These are phyloP conservation scores for Zymoseptoria crescenta DNA, from an alignment of 2,329 filamentous ascomycete genomes.

Conservation along the genomic window DNA sequence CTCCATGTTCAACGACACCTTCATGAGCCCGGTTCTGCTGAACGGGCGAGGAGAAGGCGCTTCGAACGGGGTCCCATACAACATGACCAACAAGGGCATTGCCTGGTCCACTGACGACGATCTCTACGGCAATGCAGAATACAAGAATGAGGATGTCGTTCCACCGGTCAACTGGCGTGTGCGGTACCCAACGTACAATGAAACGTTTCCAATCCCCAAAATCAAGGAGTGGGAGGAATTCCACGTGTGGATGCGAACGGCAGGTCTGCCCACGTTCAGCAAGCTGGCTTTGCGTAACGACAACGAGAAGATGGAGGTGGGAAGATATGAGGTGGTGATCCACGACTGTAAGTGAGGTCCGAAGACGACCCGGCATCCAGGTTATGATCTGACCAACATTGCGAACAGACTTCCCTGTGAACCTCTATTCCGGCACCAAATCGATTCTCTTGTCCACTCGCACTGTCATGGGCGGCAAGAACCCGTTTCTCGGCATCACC, in stretches of 20 bases:
- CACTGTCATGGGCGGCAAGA: slow-evolving; percentile 89
- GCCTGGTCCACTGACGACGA: slow-evolving; percentile 79
- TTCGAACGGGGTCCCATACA: slow-evolving; percentile 47
- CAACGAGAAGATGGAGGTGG: slow-evolving; percentile 54
- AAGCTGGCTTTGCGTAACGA: slow-evolving; percentile 87
- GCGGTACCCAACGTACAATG: slow-evolving; percentile 65
- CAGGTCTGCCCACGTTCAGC: slow-evolving; percentile 86
- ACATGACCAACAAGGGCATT: slow-evolving; percentile 70
- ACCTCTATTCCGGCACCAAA: slow-evolving; percentile 76
- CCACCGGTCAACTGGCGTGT: slow-evolving; percentile 81
- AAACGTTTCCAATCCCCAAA: slow-evolving; percentile 59
- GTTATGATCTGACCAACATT: slow-evolving; percentile 11
- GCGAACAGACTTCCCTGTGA: slow-evolving; percentile 67
- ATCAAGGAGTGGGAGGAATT: slow-evolving; percentile 73
- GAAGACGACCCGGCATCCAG: slow-evolving; percentile 2
- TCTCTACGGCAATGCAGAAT: slow-evolving; percentile 64
- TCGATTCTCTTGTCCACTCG: slow-evolving; percentile 81
- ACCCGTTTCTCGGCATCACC: slow-evolving; percentile 91
- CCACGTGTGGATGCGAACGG: slow-evolving; percentile 98
- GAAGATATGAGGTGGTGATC: slow-evolving; percentile 70
- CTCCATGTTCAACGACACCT: slow-evolving; percentile 93
- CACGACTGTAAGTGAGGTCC: slow-evolving; percentile 59
- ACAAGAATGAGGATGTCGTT: slow-evolving; percentile 57
- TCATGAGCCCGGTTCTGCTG: slow-evolving; percentile 56
- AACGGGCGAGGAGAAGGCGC: slow-evolving; percentile 39